Base-by-base conservation (phyloP, 306 rosid species). In the Senna tora region DNA sequence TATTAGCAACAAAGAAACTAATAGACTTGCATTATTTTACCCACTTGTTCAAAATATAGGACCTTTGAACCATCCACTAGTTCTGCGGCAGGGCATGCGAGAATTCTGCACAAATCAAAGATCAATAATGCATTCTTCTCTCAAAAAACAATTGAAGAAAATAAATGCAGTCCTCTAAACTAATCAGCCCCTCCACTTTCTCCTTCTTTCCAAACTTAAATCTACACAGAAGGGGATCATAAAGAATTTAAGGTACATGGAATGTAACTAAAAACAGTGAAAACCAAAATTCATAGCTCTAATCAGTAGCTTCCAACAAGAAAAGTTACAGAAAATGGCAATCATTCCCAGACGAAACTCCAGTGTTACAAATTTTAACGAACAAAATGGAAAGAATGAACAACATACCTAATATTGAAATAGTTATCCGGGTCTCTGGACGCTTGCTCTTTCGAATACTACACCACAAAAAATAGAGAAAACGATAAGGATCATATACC, bases 71-170 rank as follows among this genome's bases (percentile, higher is more conserved):
- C 97, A 75, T 95, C 97, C 20, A 84, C 96, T 85, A 95, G 81
- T 71, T 95, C 97, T 46, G 99, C 99, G 6, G 99, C 99, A 0
- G 99, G 99, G 78, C 97, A 95, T 1, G 96, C 84, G 57, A 73
- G 79, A 79, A 51, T 62, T 76, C 87, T 83, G 75, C 72, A 52
- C 33, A 52, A 14, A 67, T 65, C 25, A 34, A 42, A 73, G 46
- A 7, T 49, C 32, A 73, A 9, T 46, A 9, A 38, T 7, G 43
- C 66, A 83, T 21, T 36, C 47, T 42, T 47, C 5, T 42, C 58
- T 39, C 14, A 30, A 39, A 34, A 36, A 15, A 42, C 16, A 2
- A 3, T 15, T 4, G 3, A 6, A 32, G 4, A 11, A 33, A 67
- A 67, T 10, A 19, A 20, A 49, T 16, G 16, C 30, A 6, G 6